Percentiles rank a stretch among this genome's conserved stretches.
Evolutionary conservation across 257 asterid species (phyloP).

Genomic region (Craterostigma plantagineum): DNA sequence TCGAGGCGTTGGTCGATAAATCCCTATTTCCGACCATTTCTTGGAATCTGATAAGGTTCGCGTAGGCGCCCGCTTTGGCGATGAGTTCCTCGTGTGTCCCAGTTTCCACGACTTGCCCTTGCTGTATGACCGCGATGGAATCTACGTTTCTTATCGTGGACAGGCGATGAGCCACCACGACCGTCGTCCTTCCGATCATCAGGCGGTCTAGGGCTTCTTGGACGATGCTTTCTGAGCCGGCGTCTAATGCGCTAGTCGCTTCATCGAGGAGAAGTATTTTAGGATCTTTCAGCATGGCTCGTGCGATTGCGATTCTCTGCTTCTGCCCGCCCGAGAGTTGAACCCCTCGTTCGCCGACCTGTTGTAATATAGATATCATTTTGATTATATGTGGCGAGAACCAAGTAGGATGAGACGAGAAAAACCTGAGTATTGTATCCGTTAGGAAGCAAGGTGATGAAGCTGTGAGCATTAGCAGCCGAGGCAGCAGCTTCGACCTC

Average conservation of each 20-base stretch:
- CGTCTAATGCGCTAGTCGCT: slow-evolving; percentile 84
- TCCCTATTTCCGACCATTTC: slow-evolving; percentile 84
- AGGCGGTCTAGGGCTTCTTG: slow-evolving; percentile 87
- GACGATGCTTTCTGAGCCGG: slow-evolving; percentile 80
- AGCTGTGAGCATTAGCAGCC: slow-evolving; percentile 93
- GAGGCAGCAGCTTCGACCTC: slow-evolving; percentile 88
- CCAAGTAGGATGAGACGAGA: slow-evolving; percentile 2
- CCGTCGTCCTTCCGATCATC: slow-evolving; percentile 25
- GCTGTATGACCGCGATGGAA: slow-evolving; percentile 84
- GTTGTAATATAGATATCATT: slow-evolving; percentile 4
- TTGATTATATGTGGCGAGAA: no score
- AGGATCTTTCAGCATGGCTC: slow-evolving; percentile 50
- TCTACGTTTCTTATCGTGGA: slow-evolving; percentile 82
- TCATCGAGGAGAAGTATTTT: slow-evolving; percentile 49
- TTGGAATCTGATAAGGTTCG: slow-evolving; percentile 72
- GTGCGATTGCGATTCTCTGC: slow-evolving; percentile 51
- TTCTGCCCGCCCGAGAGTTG: slow-evolving; percentile 27
- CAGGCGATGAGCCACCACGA: slow-evolving; percentile 89
- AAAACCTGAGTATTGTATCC: slow-evolving; percentile 95
- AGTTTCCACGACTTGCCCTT: slow-evolving; percentile 88
- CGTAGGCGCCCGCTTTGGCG: slow-evolving; percentile 74
- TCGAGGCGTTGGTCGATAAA: slow-evolving; percentile 73
- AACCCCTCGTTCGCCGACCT: slow-evolving; percentile 91
- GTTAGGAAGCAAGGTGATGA: slow-evolving; percentile 73
- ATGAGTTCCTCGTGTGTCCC: slow-evolving; percentile 90